A percentile compares a stretch with the other conserved stretches of the same genome.
phyloP scores from a whole-genome alignment of 2,329 filamentous ascomycete species.

The Neonectria ditissima region DNA sequence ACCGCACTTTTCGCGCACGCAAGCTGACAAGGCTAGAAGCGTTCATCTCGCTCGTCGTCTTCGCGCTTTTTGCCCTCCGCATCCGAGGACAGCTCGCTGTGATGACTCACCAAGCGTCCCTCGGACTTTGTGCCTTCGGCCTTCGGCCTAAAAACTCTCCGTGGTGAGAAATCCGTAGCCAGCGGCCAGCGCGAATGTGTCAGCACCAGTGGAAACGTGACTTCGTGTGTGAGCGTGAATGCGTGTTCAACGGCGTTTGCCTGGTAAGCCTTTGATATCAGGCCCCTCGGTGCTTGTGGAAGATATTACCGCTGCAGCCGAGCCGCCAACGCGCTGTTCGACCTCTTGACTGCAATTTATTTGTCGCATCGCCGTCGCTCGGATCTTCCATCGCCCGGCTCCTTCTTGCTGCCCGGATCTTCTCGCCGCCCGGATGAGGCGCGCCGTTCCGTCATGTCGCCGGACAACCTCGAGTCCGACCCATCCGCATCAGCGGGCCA shows the following conservation, averaged over 20 bases:
- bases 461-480: conserved; percentile 40
- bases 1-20: background rate
- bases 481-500: conserved; percentile 30
- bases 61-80: conserved; percentile 23
- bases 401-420: background rate
- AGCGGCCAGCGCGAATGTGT: conserved; percentile 4
- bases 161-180: conserved; percentile 29
- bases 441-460: conserved; percentile 31
- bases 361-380: conserved; percentile 16
- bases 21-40: background rate
- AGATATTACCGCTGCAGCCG: conserved; percentile 4
- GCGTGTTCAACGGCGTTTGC: conserved; percentile 22
- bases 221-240: conserved; percentile 29
- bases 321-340: background rate
- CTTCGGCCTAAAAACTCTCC: conserved; percentile 40
- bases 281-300: conserved; percentile 15
- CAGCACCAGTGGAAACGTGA: conserved; percentile 32
- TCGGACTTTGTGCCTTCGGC: conserved; percentile 41
- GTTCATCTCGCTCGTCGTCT: background rate
- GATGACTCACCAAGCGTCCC: conserved; percentile 35
- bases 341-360: background rate
- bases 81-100: conserved; percentile 1
- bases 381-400: conserved; percentile 19
- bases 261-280: conserved; percentile 22
- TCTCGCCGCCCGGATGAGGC: conserved; percentile 33